These are phyloP conservation scores for Jatropha multifida DNA, from an alignment of 441 rosid genomes.

Conservation along the genomic window DNA sequence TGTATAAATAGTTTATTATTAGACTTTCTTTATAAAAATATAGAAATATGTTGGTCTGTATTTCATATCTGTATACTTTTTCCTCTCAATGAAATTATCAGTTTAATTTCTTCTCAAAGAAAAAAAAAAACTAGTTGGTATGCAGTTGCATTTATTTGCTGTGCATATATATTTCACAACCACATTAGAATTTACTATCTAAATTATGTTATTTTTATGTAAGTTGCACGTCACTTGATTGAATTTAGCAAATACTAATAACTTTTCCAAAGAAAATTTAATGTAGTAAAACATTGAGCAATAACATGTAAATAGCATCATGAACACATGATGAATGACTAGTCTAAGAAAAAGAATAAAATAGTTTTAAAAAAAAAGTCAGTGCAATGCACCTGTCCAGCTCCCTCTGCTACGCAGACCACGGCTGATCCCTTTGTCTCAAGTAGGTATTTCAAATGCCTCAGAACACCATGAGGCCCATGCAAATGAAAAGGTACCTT, in stretches of 20 bases:
- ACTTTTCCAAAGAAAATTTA: neutral
- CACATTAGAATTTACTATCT: no score
- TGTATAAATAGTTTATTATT: no score
- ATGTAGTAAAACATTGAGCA: neutral
- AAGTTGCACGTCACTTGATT: neutral
- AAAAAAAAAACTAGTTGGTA: no score
- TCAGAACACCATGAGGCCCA: slow-evolving; percentile 86
- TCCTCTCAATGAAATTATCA: no score
- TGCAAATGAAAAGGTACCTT: slow-evolving; percentile 81
- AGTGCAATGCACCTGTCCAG: slow-evolving; percentile 73
- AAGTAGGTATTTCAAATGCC: slow-evolving; percentile 79
- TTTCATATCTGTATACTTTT: no score
- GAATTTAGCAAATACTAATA: neutral
- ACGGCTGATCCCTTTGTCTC: slow-evolving; percentile 96
- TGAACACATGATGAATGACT: neutral
- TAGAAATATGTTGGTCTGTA: no score
- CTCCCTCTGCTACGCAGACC: slow-evolving; percentile 96
- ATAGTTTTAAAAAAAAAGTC: neutral
- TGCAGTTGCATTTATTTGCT: no score
- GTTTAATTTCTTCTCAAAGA: no score
- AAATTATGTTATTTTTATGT: neutral
- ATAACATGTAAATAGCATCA: neutral
- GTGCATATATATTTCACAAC: no score
- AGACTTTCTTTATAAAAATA: no score
- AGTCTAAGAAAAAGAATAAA: neutral